These are phyloP conservation scores for Trichosporon asahii DNA, from an alignment of 1,284 basidiomycete species.

Conservation along the genomic window DNA sequence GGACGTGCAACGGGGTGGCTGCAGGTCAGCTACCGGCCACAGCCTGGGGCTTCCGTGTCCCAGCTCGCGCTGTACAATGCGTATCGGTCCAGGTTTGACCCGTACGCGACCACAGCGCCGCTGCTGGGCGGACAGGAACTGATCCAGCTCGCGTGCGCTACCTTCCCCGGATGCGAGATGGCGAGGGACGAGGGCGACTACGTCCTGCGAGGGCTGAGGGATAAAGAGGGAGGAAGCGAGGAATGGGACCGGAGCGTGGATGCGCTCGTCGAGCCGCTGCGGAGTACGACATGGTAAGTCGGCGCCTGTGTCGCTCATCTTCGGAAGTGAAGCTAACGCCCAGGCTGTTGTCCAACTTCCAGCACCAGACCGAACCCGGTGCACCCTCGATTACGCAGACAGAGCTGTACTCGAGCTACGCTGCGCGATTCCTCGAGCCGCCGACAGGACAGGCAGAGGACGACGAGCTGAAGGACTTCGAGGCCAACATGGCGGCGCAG, in stretches of 20 bases:
- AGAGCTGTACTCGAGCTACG: slow-evolving; percentile 46
- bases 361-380: slow-evolving; percentile 29
- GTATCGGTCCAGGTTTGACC: slow-evolving; percentile 46
- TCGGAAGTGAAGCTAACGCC: background rate
- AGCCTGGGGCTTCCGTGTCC: slow-evolving; percentile 28
- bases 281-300: slow-evolving; percentile 44
- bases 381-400: slow-evolving; percentile 36
- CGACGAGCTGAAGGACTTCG: slow-evolving; percentile 10
- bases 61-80: slow-evolving; percentile 45
- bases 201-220: slow-evolving; percentile 38
- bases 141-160: slow-evolving; percentile 46
- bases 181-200: slow-evolving; percentile 45
- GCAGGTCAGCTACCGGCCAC: slow-evolving; percentile 40
- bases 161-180: slow-evolving; percentile 47
- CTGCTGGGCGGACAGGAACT: slow-evolving; percentile 46
- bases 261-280: slow-evolving; percentile 40
- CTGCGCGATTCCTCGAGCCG: slow-evolving; percentile 38
- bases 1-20: slow-evolving; percentile 46
- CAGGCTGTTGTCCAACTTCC: slow-evolving; percentile 43
- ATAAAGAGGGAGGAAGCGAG: slow-evolving; percentile 30
- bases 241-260: slow-evolving; percentile 39
- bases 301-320: no score
- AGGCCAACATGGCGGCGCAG: background rate
- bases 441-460: slow-evolving; percentile 5
- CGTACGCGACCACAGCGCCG: slow-evolving; percentile 33